phyloP scores from a whole-genome alignment of 257 asterid species.

The Linaria vulgaris region DNA sequence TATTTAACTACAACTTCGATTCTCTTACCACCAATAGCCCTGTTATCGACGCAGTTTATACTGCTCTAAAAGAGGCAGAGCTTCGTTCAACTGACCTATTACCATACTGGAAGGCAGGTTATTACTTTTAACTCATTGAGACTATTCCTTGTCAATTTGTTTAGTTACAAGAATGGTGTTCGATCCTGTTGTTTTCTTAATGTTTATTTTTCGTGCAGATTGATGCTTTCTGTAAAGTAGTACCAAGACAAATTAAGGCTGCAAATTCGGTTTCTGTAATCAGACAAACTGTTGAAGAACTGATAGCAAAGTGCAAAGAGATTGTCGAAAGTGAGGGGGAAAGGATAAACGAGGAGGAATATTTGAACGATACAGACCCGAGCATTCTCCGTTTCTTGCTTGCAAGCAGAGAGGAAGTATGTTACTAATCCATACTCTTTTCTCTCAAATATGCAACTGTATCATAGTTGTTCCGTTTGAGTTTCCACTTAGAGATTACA shows the following conservation, averaged over 20 bases:
- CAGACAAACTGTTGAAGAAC: slow-evolving; percentile 84
- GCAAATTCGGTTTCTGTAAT: slow-evolving; percentile 76
- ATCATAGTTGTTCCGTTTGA: neutral
- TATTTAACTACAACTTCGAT: slow-evolving; percentile 87
- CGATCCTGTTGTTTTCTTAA: slow-evolving; percentile 3
- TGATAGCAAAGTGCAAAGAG: slow-evolving; percentile 72
- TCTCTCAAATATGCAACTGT: neutral
- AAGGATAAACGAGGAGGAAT: slow-evolving; percentile 84
- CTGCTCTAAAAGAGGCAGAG: slow-evolving; percentile 93
- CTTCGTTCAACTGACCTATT: slow-evolving; percentile 82
- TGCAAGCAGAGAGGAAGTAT: slow-evolving; percentile 97
- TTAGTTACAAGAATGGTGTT: slow-evolving; percentile 1
- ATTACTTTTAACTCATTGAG: slow-evolving; percentile 17
- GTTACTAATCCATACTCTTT: neutral
- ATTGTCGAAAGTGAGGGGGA: slow-evolving; percentile 93
- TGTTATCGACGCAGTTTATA: slow-evolving; percentile 93
- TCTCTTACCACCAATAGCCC: slow-evolving; percentile 83
- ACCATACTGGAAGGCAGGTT: slow-evolving; percentile 93
- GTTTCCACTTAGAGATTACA: neutral
- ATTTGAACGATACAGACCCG: slow-evolving; percentile 82
- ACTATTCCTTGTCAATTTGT: slow-evolving; percentile 17
- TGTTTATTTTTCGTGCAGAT: slow-evolving; percentile 44
- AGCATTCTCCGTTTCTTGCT: slow-evolving; percentile 96
- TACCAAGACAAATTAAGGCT: slow-evolving; percentile 92
- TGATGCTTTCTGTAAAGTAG: slow-evolving; percentile 63